Evolutionary conservation across 257 asterid genomes (phyloP), one percentile per base, ranked within the genome.

Genomic region (Apocynum venetum): DNA sequence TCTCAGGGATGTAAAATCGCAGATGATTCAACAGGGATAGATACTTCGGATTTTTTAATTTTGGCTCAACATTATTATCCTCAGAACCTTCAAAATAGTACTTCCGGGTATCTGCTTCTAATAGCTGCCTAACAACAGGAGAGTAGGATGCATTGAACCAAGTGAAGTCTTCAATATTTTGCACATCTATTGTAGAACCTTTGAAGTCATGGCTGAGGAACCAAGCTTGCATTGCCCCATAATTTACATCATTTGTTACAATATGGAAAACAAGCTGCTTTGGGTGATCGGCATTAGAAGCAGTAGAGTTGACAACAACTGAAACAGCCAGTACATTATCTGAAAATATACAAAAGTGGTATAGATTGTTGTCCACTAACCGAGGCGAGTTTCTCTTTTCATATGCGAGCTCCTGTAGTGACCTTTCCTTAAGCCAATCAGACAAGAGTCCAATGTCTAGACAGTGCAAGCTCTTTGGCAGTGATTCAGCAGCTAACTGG

Each of bases 161-260:
- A 69, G 86, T 76, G 77, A 94, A 94, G 46, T 89, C 94, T 77
- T 92, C 89, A 10, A 94, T 35, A 43, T 82, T 91, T 60, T 91
- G 97, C 36, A 94, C 92, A 83, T 94, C 94, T 79, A 94, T 77
- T 6, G 92, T 84, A 44, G 94, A 90, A 11, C 90, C 94, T 89
- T 85, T 87, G 61, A 90, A 92, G 84, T 92, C 94, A 70, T 88
- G 88, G 63, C 83, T 75, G 20, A 92, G 81, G 76, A 92, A 94
- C 98, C 97, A 94, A 77, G 96, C 93, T 78, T 91, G 94, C 97
- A 94, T 92, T 7, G 88, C 90, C 61, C 97, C 96, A 4, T 88
- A 89, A 79, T 88, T 88, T 7, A 89, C 83, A 69, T 86, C 88
- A 75, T 88, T 87, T 4, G 98, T 94, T 52, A 94, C 97, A 0